These are phyloP conservation scores for Phytophthora nicotianae DNA, from an alignment of 352 stramenopile genomes.

Conservation along the genomic window DNA sequence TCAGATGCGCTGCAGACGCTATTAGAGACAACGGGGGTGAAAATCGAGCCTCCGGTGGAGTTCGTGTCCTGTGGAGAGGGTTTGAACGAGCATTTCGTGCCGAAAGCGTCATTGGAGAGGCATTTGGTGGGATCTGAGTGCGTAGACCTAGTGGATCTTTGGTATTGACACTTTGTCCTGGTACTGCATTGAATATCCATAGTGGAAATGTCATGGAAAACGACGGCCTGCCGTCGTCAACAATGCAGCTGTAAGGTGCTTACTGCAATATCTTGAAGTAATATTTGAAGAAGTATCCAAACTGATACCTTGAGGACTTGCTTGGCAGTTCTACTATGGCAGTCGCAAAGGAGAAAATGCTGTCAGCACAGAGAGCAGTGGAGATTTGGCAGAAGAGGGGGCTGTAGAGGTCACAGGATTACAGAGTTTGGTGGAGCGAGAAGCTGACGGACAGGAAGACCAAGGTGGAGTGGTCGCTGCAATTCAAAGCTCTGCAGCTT, in stretches of 20 bases:
- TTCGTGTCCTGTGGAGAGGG: slow-evolving; percentile 42
- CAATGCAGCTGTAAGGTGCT: slow-evolving; percentile 28
- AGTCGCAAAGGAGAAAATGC: slow-evolving; percentile 10
- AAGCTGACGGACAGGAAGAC: background rate
- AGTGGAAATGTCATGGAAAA: slow-evolving; percentile 39
- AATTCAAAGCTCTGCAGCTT: slow-evolving; percentile 30
- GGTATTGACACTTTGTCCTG: slow-evolving; percentile 3
- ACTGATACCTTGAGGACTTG: background rate
- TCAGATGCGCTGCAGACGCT: slow-evolving; percentile 38
- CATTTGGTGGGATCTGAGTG: slow-evolving; percentile 47
- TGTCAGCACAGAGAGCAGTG: background rate
- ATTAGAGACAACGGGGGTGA: slow-evolving; percentile 40
- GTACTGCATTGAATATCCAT: slow-evolving; percentile 8
- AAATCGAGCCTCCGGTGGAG: slow-evolving; percentile 30
- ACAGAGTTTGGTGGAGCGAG: slow-evolving; percentile 29
- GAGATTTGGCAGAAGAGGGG: background rate
- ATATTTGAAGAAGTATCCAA: background rate
- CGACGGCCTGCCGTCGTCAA: slow-evolving; percentile 20
- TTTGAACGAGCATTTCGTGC: slow-evolving; percentile 47
- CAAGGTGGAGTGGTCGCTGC: slow-evolving; percentile 27
- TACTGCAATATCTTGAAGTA: slow-evolving; percentile 4
- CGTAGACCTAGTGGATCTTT: background rate
- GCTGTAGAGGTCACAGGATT: slow-evolving; percentile 1
- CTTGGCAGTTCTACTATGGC: slow-evolving; percentile 37
- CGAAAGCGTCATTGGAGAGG: slow-evolving; percentile 28